Evolutionary conservation across 441 rosid species (phyloP).

Genomic region (Sinapis alba): DNA sequence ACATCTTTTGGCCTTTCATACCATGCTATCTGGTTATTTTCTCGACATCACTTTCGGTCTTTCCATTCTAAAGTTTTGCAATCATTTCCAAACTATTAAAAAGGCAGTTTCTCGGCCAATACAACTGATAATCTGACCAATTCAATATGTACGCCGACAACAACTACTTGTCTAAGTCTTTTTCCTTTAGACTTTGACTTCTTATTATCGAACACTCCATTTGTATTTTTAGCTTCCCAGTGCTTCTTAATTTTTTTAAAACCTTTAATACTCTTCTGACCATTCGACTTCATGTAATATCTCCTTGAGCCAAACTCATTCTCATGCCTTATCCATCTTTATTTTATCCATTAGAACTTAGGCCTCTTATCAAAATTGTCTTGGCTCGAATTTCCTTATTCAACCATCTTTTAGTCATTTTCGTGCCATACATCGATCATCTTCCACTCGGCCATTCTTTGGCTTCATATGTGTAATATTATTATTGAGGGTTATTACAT

Average conservation of each 20-base stretch:
- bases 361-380: too few relatives aligned
- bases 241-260: background rate
- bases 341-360: too few relatives aligned
- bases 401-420: too few relatives aligned
- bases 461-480: background rate
- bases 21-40: background rate
- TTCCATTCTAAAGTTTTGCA: background rate
- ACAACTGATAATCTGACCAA: background rate
- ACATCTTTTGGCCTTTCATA: background rate
- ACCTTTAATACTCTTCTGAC: background rate
- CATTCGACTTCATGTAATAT: background rate
- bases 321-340: too few relatives aligned
- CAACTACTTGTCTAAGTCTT: background rate
- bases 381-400: too few relatives aligned
- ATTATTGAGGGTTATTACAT: background rate
- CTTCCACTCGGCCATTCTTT: background rate
- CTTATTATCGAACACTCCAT: background rate
- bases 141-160: background rate
- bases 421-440: background rate
- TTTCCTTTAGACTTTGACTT: background rate
- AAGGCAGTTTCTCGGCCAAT: background rate
- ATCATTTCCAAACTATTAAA: background rate
- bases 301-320: background rate
- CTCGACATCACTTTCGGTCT: background rate
- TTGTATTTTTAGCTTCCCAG: background rate